Conservation (phyloP, 164 flowering plant species). For the Magnolia officinalis region DNA sequence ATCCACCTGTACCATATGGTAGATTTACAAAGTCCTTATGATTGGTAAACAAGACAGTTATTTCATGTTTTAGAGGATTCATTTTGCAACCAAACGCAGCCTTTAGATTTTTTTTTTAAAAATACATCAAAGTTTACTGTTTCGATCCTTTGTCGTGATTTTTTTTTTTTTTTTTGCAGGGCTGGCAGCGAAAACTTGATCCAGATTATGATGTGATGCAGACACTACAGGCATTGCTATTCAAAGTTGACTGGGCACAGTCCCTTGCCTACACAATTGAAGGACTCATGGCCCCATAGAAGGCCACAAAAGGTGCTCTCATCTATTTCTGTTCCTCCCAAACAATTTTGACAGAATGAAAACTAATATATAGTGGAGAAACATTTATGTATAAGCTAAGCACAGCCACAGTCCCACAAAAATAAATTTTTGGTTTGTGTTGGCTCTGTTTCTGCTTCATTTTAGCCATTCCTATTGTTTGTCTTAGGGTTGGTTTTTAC, state of each 20-base stretch:
- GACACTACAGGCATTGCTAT: constrained; percentile 40
- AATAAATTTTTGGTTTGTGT: neutral
- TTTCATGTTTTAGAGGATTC: too few relatives aligned
- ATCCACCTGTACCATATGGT: too few relatives aligned
- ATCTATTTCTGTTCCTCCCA: neutral
- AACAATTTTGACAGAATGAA: constrained; percentile 8
- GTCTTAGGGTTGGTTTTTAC: neutral
- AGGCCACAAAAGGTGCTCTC: too few relatives aligned
- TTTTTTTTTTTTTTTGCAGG: constrained; percentile 23
- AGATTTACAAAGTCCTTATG: too few relatives aligned
- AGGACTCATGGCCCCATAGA: constrained; percentile 18
- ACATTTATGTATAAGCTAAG: neutral
- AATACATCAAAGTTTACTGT: neutral
- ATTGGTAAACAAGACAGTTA: too few relatives aligned
- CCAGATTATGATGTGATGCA: constrained; percentile 50
- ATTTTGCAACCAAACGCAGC: too few relatives aligned
- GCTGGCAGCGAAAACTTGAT: constrained; percentile 63
- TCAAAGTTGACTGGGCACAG: constrained; percentile 52
- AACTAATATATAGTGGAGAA: neutral
- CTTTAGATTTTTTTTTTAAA: neutral
- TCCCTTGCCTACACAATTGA: constrained; percentile 42
- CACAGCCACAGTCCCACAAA: neutral
- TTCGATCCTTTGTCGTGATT: neutral
- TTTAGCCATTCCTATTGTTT: neutral
- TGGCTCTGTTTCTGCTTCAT: neutral